A percentile compares a stretch with the other conserved stretches of the same genome.
Evolutionary conservation across 2,329 filamentous ascomycete genomes (phyloP).

Genomic region (Periconia sp.): DNA sequence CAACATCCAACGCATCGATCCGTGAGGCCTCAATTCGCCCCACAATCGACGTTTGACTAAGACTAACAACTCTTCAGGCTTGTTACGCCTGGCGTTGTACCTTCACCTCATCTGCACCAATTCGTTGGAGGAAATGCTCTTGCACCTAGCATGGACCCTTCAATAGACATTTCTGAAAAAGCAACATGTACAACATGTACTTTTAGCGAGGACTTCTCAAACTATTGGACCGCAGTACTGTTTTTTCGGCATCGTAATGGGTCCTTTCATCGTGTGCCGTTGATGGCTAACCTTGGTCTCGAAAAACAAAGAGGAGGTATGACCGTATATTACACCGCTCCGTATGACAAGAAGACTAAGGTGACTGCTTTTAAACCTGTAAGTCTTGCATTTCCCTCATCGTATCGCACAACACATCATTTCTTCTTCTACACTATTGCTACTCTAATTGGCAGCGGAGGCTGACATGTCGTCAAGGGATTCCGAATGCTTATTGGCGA

Average conservation of each 20-base stretch:
- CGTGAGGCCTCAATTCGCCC: slow-evolving; percentile 5
- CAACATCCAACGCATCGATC: slow-evolving; percentile 16
- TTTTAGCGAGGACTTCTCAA: slow-evolving; percentile 23
- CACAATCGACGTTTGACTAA: not conserved
- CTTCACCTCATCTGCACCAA: slow-evolving; percentile 19
- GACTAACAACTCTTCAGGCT: not conserved
- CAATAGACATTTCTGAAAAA: slow-evolving; percentile 8
- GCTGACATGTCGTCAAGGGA: slow-evolving; percentile 9
- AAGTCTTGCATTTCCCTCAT: slow-evolving; percentile 1
- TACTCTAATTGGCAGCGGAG: too few relatives aligned
- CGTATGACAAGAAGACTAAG: slow-evolving; percentile 22
- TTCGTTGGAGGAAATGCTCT: slow-evolving; percentile 20
- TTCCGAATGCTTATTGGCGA: slow-evolving; percentile 26
- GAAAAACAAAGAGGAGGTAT: slow-evolving; percentile 17
- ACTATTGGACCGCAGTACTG: slow-evolving; percentile 22
- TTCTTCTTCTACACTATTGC: too few relatives aligned
- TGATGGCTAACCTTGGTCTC: slow-evolving; percentile 14
- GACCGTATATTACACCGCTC: slow-evolving; percentile 24
- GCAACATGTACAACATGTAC: slow-evolving; percentile 24
- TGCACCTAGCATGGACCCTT: slow-evolving; percentile 12
- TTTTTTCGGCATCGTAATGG: slow-evolving; percentile 18
- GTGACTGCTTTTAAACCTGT: slow-evolving; percentile 21
- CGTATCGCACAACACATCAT: not conserved
- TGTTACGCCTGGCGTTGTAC: slow-evolving; percentile 28
- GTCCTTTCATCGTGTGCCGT: slow-evolving; percentile 18